Conservation (phyloP, 305 asterid species). For the Solanum chacoense region DNA sequence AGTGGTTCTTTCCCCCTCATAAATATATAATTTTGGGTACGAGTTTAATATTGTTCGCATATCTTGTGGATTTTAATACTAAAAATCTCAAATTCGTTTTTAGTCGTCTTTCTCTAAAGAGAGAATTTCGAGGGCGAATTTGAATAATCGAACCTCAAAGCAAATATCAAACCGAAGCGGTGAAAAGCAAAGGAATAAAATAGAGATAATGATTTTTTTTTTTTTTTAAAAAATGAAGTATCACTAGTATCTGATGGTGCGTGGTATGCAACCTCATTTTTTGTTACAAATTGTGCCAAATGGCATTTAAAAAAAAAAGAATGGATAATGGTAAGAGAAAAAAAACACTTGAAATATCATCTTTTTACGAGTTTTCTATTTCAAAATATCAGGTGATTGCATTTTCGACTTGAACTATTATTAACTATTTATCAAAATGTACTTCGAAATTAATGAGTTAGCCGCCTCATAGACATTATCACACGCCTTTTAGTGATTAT, state of each 20-base stretch:
- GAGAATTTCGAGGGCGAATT: fast-evolving
- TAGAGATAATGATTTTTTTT: background rate
- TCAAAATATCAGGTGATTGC: fast-evolving
- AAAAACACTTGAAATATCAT: background rate
- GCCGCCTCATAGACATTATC: background rate
- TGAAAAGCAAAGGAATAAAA: background rate
- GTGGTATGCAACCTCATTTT: background rate
- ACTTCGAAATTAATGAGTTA: fast-evolving
- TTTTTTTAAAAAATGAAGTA: background rate
- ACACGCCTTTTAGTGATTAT: background rate
- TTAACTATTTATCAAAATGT: background rate
- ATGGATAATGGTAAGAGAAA: too few relatives aligned
- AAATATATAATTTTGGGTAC: background rate
- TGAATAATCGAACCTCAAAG: background rate
- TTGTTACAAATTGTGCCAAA: too few relatives aligned
- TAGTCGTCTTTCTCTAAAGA: background rate
- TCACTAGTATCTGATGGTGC: background rate
- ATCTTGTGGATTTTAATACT: background rate
- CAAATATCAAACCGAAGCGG: too few relatives aligned
- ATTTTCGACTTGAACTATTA: fast-evolving
- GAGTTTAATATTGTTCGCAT: background rate
- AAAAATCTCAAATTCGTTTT: background rate
- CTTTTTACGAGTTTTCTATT: background rate
- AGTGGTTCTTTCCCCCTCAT: background rate
- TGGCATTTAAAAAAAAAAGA: too few relatives aligned